Conservation (phyloP, 73 alveolate species). For the Paramecium pentaurelia region DNA sequence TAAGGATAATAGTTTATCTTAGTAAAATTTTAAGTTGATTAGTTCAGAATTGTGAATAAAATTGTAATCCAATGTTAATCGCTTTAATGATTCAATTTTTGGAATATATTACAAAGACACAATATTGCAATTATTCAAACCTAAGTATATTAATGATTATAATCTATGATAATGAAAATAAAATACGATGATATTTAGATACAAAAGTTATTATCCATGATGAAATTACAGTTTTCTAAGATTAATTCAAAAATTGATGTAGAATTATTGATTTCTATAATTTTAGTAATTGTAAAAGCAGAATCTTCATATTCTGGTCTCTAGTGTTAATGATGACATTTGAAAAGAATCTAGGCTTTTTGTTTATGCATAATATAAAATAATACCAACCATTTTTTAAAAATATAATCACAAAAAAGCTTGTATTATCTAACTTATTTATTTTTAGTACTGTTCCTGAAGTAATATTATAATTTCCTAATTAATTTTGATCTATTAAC, state of each 20-base stretch:
- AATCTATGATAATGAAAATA: neutral
- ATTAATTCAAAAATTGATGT: neutral
- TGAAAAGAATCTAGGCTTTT: neutral
- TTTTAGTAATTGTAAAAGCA: neutral
- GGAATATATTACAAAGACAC: neutral
- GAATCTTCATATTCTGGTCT: neutral
- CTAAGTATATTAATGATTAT: neutral
- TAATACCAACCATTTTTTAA: neutral
- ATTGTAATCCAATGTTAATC: neutral
- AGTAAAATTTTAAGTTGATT: neutral
- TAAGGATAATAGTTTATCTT: neutral
- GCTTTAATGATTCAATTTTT: neutral
- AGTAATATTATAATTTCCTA: neutral
- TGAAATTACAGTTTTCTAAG: neutral
- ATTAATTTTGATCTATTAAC: neutral
- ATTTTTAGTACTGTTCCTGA: neutral
- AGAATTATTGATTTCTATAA: neutral
- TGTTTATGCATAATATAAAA: neutral
- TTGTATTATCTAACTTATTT: neutral
- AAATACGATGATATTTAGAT: neutral
- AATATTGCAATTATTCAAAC: neutral
- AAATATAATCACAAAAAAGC: conserved; percentile 29
- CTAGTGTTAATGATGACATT: neutral
- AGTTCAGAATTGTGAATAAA: neutral
- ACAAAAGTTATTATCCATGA: neutral